phyloP scores from a whole-genome alignment of 164 flowering plant genomes.

The Sextonia rubra region DNA sequence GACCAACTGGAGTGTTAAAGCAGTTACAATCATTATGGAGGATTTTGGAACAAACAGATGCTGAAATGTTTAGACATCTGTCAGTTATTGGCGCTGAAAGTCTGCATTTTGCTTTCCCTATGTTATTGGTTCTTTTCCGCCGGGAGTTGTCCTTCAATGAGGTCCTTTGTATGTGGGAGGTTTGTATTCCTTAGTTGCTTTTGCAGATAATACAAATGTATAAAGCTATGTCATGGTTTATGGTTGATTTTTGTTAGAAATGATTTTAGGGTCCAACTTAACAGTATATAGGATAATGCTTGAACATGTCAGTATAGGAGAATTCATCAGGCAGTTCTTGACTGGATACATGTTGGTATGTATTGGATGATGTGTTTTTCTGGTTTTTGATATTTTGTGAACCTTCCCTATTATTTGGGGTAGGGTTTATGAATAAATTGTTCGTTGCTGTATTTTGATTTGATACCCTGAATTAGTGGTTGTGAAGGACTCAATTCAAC shows the following conservation, averaged over 20 bases:
- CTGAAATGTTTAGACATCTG: slow-evolving; percentile 67
- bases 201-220: neutral
- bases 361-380: neutral
- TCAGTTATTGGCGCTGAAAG: slow-evolving; percentile 81
- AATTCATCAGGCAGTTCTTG: neutral
- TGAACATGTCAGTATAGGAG: neutral
- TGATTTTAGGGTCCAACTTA: neutral
- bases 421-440: neutral
- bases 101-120: slow-evolving; percentile 89
- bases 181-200: slow-evolving; percentile 25
- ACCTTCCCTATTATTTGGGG: neutral
- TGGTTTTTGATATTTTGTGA: neutral
- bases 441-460: too few species aligned
- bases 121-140: slow-evolving; percentile 88
- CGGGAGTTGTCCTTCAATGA: slow-evolving; percentile 78
- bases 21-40: slow-evolving; percentile 72
- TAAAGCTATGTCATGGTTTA: neutral
- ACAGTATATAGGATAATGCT: too few species aligned
- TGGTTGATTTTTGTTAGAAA: neutral
- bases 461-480: too few species aligned
- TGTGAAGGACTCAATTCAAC: too few species aligned
- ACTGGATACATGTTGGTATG: neutral
- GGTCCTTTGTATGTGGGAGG: slow-evolving; percentile 97
- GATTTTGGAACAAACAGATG: slow-evolving; percentile 65
- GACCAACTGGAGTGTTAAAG: slow-evolving; percentile 85